A percentile compares a stretch with the other conserved stretches of the same genome.
These are phyloP conservation scores for Metarhizium anisopliae DNA, from an alignment of 2,329 filamentous ascomycete genomes.

Conservation along the genomic window DNA sequence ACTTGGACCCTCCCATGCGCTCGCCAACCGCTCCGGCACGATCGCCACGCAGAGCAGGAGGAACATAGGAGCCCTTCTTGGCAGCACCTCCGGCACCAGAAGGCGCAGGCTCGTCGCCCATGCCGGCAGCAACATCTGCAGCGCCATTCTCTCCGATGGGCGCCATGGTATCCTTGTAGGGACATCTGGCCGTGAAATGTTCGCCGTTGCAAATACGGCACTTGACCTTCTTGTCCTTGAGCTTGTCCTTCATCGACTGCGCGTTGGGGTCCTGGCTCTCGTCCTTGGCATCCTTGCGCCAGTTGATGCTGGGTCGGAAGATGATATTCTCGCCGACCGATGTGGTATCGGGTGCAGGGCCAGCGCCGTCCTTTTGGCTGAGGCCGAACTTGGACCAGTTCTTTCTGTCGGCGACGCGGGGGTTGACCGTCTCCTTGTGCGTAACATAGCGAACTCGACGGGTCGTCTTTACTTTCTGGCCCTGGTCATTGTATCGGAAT, in stretches of 20 bases:
- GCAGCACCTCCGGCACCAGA: conserved; percentile 45
- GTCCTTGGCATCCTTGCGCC: conserved; percentile 81
- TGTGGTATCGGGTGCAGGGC: conserved; percentile 83
- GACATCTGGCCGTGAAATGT: conserved; percentile 98
- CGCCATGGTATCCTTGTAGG: conserved; percentile 99
- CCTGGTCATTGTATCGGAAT: conserved; percentile 83
- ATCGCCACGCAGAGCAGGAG: conserved; percentile 78
- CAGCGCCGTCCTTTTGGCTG: conserved; percentile 74
- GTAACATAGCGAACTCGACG: conserved; percentile 89
- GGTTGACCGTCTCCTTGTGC: conserved; percentile 90
- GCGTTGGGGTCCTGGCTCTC: conserved; percentile 67
- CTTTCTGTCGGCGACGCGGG: conserved; percentile 89
- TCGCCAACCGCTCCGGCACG: conserved; percentile 57
- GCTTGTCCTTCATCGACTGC: conserved; percentile 66
- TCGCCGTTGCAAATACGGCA: conserved; percentile 98
- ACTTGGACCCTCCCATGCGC: conserved; percentile 76
- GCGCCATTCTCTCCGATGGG: conserved; percentile 57
- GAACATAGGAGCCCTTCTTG: conserved; percentile 82
- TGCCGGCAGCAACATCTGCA: conserved; percentile 46
- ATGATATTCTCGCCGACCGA: conserved; percentile 96
- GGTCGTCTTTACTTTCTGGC: conserved; percentile 94
- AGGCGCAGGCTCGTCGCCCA: conserved; percentile 36
- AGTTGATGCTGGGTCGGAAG: conserved; percentile 88
- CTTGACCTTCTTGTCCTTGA: conserved; percentile 99
- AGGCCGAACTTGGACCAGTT: conserved; percentile 88